These are phyloP conservation scores for Coniochaeta prunicola DNA, from an alignment of 2,329 filamentous ascomycete genomes.

Conservation along the genomic window DNA sequence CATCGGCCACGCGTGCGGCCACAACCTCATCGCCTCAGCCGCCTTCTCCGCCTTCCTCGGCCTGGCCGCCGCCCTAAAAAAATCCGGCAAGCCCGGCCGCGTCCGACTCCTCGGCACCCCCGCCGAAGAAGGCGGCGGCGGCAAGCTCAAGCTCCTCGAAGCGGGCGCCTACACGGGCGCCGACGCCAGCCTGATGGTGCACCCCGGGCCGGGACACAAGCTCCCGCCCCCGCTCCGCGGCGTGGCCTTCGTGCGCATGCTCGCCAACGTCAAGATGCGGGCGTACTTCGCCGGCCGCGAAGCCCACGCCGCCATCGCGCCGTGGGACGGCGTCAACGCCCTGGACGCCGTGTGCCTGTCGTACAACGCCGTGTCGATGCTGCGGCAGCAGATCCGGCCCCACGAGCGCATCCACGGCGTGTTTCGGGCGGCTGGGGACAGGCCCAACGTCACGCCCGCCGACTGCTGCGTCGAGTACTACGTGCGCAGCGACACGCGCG, in stretches of 20 bases:
- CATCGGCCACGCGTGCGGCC: slow-evolving; percentile 38
- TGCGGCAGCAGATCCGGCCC: slow-evolving; percentile 42
- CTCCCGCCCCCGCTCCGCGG: slow-evolving; percentile 11
- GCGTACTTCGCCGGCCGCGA: slow-evolving; percentile 35
- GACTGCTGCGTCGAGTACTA: slow-evolving; percentile 35
- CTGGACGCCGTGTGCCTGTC: slow-evolving; percentile 37
- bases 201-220: slow-evolving; percentile 20
- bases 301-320: slow-evolving; percentile 38
- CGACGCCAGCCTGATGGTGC: slow-evolving; percentile 32
- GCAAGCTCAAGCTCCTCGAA: slow-evolving; percentile 28
- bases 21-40: slow-evolving; percentile 36
- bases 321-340: slow-evolving; percentile 43
- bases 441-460: slow-evolving; percentile 28
- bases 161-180: slow-evolving; percentile 22
- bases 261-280: slow-evolving; percentile 22
- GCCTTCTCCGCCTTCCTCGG: slow-evolving; percentile 32
- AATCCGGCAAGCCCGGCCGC: slow-evolving; percentile 22
- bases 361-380: slow-evolving; percentile 32
- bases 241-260: slow-evolving; percentile 17
- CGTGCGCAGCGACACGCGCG: slow-evolving; percentile 31
- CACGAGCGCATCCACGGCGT: slow-evolving; percentile 43
- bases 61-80: slow-evolving; percentile 23
- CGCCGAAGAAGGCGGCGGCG: slow-evolving; percentile 35
- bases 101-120: slow-evolving; percentile 34
- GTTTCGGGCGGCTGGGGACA: slow-evolving; percentile 28